Base-by-base conservation (phyloP, 2,329 filamentous ascomycete species). In the Iodosphaeria phyllophila region DNA sequence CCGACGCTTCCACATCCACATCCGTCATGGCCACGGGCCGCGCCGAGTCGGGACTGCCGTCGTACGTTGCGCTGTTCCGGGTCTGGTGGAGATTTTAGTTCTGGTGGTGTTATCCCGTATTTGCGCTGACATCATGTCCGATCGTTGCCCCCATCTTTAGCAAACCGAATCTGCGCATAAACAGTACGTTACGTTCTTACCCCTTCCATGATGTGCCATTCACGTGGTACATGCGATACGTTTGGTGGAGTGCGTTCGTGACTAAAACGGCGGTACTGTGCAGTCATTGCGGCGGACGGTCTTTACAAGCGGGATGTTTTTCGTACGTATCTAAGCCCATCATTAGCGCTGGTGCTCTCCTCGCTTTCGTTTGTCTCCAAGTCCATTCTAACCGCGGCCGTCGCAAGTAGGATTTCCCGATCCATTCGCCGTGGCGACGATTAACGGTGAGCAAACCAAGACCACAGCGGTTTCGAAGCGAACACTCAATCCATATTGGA, bases 271-370 rank as follows among this genome's bases (percentile, higher is more conserved):
- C n/a, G n/a, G n/a, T n/a, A n/a, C n/a, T n/a, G n/a, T n/a, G 13
- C 50, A 95, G 89, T 98, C 58, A 93, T 98, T 60, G 89, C 89
- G 40, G 89, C 89, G 40, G 89, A 98, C 64, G 89, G 89, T 32
- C 64, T 98, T 37, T 95, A 93, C 64, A 98, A 95, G 63, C 74
- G 89, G 55, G 89, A 98, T 79, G 84, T 98, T 32, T 95, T 98
- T 56, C 71, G 89, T 95, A 75, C 42, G 82, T 71, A n/a, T n/a
- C n/a, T n/a, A n/a, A n/a, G n/a, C n/a, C n/a, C n/a, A n/a, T n/a
- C n/a, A n/a, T n/a, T n/a, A 29, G 12, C 30, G 30, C 21, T 25
- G 8, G n/a, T 15, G n/a, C 18, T 13, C 15, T 16, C 14, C 14
- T 18, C 22, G 11, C 13, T 15, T 9, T 14, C 5, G 8, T 13